Evolutionary conservation across 1,284 basidiomycete species (phyloP).

Genomic region (Cutaneotrichosporon daszewskae): DNA sequence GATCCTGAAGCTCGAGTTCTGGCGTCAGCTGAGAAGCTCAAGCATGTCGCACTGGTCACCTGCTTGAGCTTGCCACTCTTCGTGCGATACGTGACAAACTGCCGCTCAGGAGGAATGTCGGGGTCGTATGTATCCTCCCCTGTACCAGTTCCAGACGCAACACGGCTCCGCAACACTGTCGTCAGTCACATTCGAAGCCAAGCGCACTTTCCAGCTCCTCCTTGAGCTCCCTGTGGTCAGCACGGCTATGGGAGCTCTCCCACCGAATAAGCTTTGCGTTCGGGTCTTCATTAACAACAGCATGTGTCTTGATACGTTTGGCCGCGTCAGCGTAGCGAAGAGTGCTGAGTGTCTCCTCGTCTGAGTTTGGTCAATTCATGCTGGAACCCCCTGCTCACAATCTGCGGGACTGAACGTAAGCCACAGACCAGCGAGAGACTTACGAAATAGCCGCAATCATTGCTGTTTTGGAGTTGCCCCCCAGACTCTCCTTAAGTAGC

Average conservation of each 20-base stretch:
- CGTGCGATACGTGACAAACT: slow-evolving; percentile 90
- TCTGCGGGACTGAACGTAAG: slow-evolving; percentile 63
- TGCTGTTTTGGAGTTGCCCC: slow-evolving; percentile 75
- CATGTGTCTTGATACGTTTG: slow-evolving; percentile 99
- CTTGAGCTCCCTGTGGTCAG: slow-evolving; percentile 93
- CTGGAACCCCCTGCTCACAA: slow-evolving; percentile 25
- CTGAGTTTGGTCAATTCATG: slow-evolving; percentile 12
- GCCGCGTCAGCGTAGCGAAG: slow-evolving; percentile 90
- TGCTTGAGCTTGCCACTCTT: slow-evolving; percentile 91
- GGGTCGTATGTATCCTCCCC: slow-evolving; percentile 81
- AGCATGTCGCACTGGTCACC: slow-evolving; percentile 60
- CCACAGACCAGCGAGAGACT: slow-evolving; percentile 7
- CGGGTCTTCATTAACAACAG: slow-evolving; percentile 97
- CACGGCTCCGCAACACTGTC: slow-evolving; percentile 34
- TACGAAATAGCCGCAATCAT: slow-evolving; percentile 95
- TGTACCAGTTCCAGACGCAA: slow-evolving; percentile 52
- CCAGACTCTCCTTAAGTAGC: slow-evolving; percentile 94
- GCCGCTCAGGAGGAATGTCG: slow-evolving; percentile 82
- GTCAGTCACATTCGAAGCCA: background rate
- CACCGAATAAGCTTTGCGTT: slow-evolving; percentile 84
- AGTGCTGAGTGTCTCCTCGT: slow-evolving; percentile 79
- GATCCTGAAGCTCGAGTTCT: slow-evolving; percentile 89
- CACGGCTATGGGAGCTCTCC: slow-evolving; percentile 6
- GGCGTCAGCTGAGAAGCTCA: background rate
- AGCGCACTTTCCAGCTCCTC: slow-evolving; percentile 84